Conservation (phyloP, 805 yeast species). For the Schwanniomyces polymorphus region DNA sequence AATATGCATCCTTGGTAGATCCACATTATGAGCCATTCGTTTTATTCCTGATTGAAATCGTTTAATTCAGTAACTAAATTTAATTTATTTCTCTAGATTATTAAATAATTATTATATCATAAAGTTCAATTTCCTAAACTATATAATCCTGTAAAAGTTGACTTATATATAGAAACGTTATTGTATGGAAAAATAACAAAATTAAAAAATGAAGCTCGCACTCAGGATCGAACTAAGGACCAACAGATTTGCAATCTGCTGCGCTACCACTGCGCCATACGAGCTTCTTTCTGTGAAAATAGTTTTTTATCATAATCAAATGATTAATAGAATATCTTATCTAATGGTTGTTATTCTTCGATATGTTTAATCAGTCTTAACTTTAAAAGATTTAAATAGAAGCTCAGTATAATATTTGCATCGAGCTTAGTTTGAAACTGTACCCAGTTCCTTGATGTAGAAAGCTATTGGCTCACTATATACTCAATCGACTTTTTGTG, state of each 20-base stretch:
- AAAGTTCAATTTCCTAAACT: background rate
- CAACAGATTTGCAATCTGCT: conserved; percentile 98
- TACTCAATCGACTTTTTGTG: background rate
- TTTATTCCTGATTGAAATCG: conserved; percentile 54
- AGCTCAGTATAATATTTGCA: too few relatives aligned
- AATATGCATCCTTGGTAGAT: conserved; percentile 90
- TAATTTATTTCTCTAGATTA: background rate
- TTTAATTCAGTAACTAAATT: conserved; percentile 14
- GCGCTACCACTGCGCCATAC: conserved; percentile 99
- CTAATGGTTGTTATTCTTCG: too few relatives aligned
- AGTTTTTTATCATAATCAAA: too few relatives aligned
- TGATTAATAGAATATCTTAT: too few relatives aligned
- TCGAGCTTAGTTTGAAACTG: too few relatives aligned
- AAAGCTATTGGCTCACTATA: too few relatives aligned
- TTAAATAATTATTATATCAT: background rate
- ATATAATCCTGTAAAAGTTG: too few relatives aligned
- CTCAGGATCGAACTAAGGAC: conserved; percentile 98
- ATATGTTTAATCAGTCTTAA: too few relatives aligned
- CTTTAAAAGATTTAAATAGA: too few relatives aligned
- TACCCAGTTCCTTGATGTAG: too few relatives aligned
- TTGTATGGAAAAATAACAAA: background rate
- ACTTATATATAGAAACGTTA: too few relatives aligned
- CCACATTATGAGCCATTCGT: conserved; percentile 97
- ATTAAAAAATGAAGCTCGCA: conserved; percentile 61
- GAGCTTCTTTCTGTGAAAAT: conserved; percentile 12